phyloP scores from a whole-genome alignment of 2,329 filamentous ascomycete genomes.

The Rasamsonia emersonii region DNA sequence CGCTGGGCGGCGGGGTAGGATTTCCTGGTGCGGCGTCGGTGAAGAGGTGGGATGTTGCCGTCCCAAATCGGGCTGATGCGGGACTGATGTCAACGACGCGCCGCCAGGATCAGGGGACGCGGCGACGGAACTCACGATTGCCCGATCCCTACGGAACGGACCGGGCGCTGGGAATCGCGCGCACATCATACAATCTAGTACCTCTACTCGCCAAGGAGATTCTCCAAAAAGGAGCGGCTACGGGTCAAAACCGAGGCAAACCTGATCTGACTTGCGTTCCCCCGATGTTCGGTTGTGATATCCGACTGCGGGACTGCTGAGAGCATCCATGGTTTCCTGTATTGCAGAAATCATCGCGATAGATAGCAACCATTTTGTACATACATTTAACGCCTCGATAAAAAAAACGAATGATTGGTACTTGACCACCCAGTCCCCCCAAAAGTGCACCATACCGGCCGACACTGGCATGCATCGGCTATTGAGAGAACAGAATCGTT shows the following conservation, averaged over 20 bases:
- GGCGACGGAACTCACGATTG: too few species aligned
- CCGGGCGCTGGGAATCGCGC: not conserved
- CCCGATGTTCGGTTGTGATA: too few species aligned
- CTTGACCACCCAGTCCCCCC: not conserved
- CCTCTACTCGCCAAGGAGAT: too few species aligned
- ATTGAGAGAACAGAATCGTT: too few species aligned
- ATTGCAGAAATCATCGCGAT: too few species aligned
- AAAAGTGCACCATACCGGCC: not conserved
- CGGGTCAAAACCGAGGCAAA: constrained; percentile 1
- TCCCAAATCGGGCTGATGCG: constrained; percentile 28
- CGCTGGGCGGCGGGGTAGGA: too few species aligned
- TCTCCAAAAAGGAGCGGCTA: constrained; percentile 2
- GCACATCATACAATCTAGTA: too few species aligned
- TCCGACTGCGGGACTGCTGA: not conserved
- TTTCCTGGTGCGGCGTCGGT: constrained; percentile 17
- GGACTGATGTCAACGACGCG: constrained; percentile 30
- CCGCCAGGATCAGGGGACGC: too few species aligned
- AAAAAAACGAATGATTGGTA: too few species aligned
- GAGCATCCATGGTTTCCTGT: not conserved
- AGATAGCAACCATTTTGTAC: constrained; percentile 1
- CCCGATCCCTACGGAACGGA: constrained; percentile 8
- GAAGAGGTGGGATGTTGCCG: constrained; percentile 12
- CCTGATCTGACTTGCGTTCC: too few species aligned
- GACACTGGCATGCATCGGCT: too few species aligned
- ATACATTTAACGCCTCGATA: constrained; percentile 1